Base-by-base conservation (phyloP, 1,284 basidiomycete genomes). In the Somion occarium region DNA sequence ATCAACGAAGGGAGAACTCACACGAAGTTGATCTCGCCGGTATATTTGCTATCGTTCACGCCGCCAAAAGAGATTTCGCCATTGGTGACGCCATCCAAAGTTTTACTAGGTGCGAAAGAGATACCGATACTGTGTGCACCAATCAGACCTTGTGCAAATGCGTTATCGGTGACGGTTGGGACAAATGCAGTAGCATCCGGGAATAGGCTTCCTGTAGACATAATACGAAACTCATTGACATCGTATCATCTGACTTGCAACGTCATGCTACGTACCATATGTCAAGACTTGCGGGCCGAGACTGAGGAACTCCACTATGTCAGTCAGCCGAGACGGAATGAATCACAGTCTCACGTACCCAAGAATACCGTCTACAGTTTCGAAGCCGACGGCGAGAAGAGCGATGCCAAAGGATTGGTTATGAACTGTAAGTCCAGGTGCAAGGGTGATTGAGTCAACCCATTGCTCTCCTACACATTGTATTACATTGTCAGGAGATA, bases 371-470 rank as follows among this genome's bases (percentile, higher is more conserved):
- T 82, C 73, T 18, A 73, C 66, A 39, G 71, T 73, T 7, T 59
- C 52, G 67, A 66, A 61, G 5, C 66, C 74, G 27, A 50, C 63
- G 56, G 70, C 59, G 18, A 45, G 62, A 4, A 69, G 62, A 12
- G 80, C 79, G 48, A 76, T 77, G 54, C 79, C 81, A 48, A 82
- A 79, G 4, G 74, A 76, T 60, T 83, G 81, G 23, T 52, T 38
- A 18, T 50, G 48, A 34, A 59, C 57, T 9, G 47, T 46, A 22
- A 61, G 52, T 34, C 55, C 53, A 44, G 48, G 34, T 18, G 53
- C 59, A 27, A 66, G 23, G 3, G 55, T 56, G 30, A 66, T 56
- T 2, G 51, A 55, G 44, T 62, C 62, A 3, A 53, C 49, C 53
- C 51, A 62, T 48, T 59, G 52, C 49, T 59, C 53, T 34, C 61